phyloP scores from a whole-genome alignment of 495 filamentous ascomycete species.

The Bathelium albidoporum region DNA sequence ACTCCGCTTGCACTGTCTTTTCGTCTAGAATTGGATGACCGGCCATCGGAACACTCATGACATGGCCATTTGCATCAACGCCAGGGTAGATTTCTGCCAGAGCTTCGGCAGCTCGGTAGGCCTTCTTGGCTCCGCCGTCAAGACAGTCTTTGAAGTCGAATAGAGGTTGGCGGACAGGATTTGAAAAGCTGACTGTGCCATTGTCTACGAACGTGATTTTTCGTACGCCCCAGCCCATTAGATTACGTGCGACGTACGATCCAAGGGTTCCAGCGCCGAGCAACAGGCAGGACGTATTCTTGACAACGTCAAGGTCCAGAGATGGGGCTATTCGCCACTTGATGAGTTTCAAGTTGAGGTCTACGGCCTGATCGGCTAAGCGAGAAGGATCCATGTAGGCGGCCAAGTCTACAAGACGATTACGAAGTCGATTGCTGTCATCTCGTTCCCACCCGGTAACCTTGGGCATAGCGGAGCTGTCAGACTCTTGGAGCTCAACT shows the following conservation, averaged over 20 bases:
- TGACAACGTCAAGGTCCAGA: slow-evolving; percentile 78
- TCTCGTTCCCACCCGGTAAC: slow-evolving; percentile 94
- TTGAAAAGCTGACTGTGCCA: slow-evolving; percentile 91
- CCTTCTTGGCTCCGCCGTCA: slow-evolving; percentile 76
- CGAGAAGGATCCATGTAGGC: slow-evolving; percentile 84
- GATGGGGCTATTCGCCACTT: slow-evolving; percentile 93
- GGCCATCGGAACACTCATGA: slow-evolving; percentile 84
- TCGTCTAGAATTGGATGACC: slow-evolving; percentile 77
- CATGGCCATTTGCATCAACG: slow-evolving; percentile 66
- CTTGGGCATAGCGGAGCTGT: slow-evolving; percentile 55
- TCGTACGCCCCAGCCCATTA: slow-evolving; percentile 94
- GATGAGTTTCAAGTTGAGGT: slow-evolving; percentile 95
- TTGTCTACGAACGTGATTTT: slow-evolving; percentile 96
- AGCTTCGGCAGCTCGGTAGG: slow-evolving; percentile 66
- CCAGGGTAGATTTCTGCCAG: slow-evolving; percentile 84
- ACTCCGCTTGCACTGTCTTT: slow-evolving; percentile 52
- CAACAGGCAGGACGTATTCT: slow-evolving; percentile 80
- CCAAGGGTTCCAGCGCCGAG: slow-evolving; percentile 94
- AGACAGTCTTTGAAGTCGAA: slow-evolving; percentile 86
- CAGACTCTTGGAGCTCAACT: slow-evolving; percentile 12
- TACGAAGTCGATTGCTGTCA: slow-evolving; percentile 58
- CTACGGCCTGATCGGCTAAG: slow-evolving; percentile 90
- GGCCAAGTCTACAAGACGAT: slow-evolving; percentile 65
- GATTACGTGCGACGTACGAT: slow-evolving; percentile 78
- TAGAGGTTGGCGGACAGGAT: slow-evolving; percentile 88